Evolutionary conservation across 176 grass and related monocot genomes (phyloP).

Genomic region (Aechmea fasciata): DNA sequence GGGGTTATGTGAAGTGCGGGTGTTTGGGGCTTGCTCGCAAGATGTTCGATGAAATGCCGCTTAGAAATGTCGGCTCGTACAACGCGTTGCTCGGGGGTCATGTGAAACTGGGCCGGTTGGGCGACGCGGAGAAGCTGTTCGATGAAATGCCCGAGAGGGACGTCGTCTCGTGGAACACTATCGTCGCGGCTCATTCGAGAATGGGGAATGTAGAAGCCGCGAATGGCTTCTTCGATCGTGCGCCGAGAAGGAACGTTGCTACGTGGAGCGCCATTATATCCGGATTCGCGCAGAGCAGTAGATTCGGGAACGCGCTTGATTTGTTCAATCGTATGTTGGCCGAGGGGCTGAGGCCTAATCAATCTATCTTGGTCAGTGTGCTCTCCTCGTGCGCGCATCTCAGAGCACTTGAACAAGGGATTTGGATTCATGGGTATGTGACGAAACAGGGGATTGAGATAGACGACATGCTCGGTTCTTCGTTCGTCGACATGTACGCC

Average conservation of each 20-base stretch:
- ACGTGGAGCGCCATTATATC: slow-evolving; percentile 20
- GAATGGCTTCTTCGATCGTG: background rate
- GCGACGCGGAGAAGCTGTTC: background rate
- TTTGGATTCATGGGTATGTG: slow-evolving; percentile 17
- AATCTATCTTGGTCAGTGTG: slow-evolving; percentile 19
- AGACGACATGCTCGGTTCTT: slow-evolving; percentile 21
- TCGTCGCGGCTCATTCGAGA: slow-evolving; percentile 18
- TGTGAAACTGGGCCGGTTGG: slow-evolving; percentile 4
- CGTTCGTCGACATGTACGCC: slow-evolving; percentile 18
- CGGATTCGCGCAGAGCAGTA: slow-evolving; percentile 6
- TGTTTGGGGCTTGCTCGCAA: background rate
- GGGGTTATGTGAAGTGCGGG: slow-evolving; percentile 8
- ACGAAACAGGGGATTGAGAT: slow-evolving; percentile 2
- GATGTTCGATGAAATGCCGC: slow-evolving; percentile 9
- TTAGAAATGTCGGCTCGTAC: slow-evolving; percentile 13
- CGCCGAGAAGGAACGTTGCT: slow-evolving; percentile 6
- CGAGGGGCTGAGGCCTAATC: slow-evolving; percentile 2
- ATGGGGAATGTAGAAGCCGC: background rate
- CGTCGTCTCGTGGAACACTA: slow-evolving; percentile 21
- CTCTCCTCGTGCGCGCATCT: slow-evolving; percentile 16
- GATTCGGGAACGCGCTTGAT: background rate
- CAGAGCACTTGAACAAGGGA: slow-evolving; percentile 13
- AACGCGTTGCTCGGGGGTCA: slow-evolving; percentile 10
- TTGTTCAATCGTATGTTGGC: slow-evolving; percentile 14
- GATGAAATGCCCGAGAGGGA: slow-evolving; percentile 22